Base-by-base conservation (phyloP, 139 green algal genomes). In the Chlorella sp. region DNA sequence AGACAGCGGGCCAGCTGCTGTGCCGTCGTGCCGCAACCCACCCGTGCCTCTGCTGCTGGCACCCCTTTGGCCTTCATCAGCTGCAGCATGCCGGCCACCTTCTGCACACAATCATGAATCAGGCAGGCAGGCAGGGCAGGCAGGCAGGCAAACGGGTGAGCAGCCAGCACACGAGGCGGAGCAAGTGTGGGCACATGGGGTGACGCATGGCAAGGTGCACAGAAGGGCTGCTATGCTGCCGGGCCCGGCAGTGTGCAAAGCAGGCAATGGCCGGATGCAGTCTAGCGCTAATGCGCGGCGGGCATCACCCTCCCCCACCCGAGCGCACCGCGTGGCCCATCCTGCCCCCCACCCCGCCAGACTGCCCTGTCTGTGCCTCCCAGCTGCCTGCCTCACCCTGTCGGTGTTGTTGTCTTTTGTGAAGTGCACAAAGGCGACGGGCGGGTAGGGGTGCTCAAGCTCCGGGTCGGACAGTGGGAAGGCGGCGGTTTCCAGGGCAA, bases 341-440 rank as follows among this genome's bases (percentile, higher is more conserved):
- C 21, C 64, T 71, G 64, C 64, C 64, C 64, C 64, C 64, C n/a
- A n/a, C n/a, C 64, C 64, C 11, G 21, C 64, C 11, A 2, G 24
- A 71, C 64, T 57, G 48, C 48, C 48, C 48, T 9, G 48, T 57
- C 48, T 9, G 48, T 57, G 48, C 48, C 48, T 57, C 64, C 64
- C 64, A 18, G 24, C 21, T 5, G 64, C 22, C 21, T 18, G 21
- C 26, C 81, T 16, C 84, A 69, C 84, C 68, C 18, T 15, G 40
- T 69, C 39, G 0, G 84, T 88, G 68, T 69, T 81, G 28, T 30
- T 22, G 39, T 88, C 84, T 0, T 64, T 75, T 40, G 84, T 26
- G 40, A 88, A 88, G 28, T 88, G 84, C 7, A 88, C 39, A 18
- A 80, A 80, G 37, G 71, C 84, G 16, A 66, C 37, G 18, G 66